Evolutionary conservation across 345 rosid species (phyloP), one percentile per base, ranked within the genome.

Genomic region (Punica granatum): DNA sequence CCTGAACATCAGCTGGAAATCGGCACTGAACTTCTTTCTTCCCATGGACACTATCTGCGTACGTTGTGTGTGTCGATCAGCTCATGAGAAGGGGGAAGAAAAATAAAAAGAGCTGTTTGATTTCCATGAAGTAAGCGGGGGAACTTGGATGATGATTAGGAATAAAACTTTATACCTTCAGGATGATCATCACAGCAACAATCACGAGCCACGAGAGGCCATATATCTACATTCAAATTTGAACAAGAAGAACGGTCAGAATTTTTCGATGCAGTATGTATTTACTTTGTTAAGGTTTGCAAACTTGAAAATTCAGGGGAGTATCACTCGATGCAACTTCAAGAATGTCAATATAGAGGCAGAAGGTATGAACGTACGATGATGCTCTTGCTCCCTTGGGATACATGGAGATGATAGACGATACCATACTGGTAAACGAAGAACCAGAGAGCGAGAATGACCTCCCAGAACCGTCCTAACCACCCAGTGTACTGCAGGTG

Each of bases 1-100:
- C 78, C 99, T 85, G 85, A 94, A 94, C 92, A 91, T 79, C 28
- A 94, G 86, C 78, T 94, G 99, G 73, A 91, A 94, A 78, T 94
- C 99, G 6, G 96, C 99, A 46, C 97, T 88, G 76, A 91, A 91
- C 72, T 84, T 94, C 88, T 86, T 94, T 77, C 96, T 84, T 18
- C 99, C 99, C 96, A 88, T 84, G 32, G 97, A 91, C 7, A 91
- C 92, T 30, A 91, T 88, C 95, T 89, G 88, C 81, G 74, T 58
- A 3, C n/a, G 31, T 11, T 32, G 8, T 37, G 34, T n/a, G 7
- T 28, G 33, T 46, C 31, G 21, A 32, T 63, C 66, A 35, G 11
- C n/a, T 23, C 14, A 63, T 15, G 31, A 11, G 30, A 13, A n/a
- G 46, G 14, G 31, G 7, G 46, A 15, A n/a, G 46, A 10, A n/a